Base-by-base conservation (phyloP, 306 rosid species). In the Canavalia gladiata region DNA sequence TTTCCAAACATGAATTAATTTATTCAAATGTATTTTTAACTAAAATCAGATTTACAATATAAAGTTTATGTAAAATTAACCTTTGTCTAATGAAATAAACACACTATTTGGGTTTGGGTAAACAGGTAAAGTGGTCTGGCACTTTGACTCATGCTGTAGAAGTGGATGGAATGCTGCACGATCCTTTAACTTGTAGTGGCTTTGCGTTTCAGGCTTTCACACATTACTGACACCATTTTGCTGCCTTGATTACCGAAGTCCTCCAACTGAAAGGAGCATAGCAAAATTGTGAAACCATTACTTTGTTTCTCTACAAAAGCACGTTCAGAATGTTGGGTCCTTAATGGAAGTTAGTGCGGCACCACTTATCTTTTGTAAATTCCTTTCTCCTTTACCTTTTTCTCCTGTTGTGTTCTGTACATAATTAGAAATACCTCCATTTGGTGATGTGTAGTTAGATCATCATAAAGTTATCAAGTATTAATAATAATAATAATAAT, bases 171-270 rank as follows among this genome's bases (percentile, higher is more conserved):
- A 37, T 67, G 35, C 6, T 4, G 45, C 72, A 67, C 43, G 50
- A 39, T 67, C 31, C 31, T 55, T 12, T 8, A 33, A 7, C 6
- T 25, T 12, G 0, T 2, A 4, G 72, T 46, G 43, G 58, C 41
- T 29, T 70, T 28, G 81, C 8, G 45, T 62, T 35, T 62, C 68
- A 34, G 34, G 70, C 69, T 64, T 42, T 34, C 68, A 62, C 71
- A 39, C 2, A 68, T 56, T 65, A 55, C 31, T 69, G 42, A 42
- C 74, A 75, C 45, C 64, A 77, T 42, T 80, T 47, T 39, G 55
- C 8, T 57, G 41, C 45, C 59, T 49, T 35, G 72, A 68, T 49
- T 68, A 68, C 37, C 43, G 55, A 70, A 56, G 11, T 28, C 39
- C 47, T 34, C 41, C 41, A 37, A 2, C 41, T 37, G 3, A 12